Base-by-base conservation (phyloP, 192 early-diverging fungal species). In the Umbelopsis sp. region DNA sequence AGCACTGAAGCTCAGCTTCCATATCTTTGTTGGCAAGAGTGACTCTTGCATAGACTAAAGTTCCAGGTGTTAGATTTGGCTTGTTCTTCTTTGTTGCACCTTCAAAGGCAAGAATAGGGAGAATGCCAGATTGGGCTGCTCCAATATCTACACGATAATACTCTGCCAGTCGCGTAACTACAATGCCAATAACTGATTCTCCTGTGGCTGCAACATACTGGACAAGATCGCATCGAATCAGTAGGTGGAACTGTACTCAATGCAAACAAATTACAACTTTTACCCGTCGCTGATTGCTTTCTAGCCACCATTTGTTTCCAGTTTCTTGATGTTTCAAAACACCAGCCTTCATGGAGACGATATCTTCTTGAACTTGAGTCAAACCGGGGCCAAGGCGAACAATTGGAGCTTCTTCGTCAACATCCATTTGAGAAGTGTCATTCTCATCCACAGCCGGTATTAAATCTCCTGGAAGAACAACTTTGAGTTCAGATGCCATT, bases 1-100 rank as follows among this genome's bases (percentile, higher is more conserved):
- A 76, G 82, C 98, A 99, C 70, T 96, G 93, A 17, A 99, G 75
- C 71, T 99, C 98, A 11, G 98, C 94, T 45, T 99, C 97, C 95
- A 99, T 97, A 80, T 98, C 94, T 71, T 88, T 91, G 82, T 97
- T 94, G 31, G 98, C 97, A 38, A 96, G 77, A 9, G 85, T 74
- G 4, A 99, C 86, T 32, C 94, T 87, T 17, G 88, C 95, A 72
- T 96, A 99, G 3, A 99, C 87, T 10, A 94, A 74, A 21, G 89
- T 75, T 12, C 93, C 94, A 16, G 92, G 76, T 79, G 86, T 84
- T 56, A 97, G 73, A 62, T 91, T 93, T 34, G 98, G 98, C 74
- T 87, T 86, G 82, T 96, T 96, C 67, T 93, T 85, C 75, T 94
- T 95, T 6, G 93, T 95, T 1, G 95, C 97, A 22, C 94, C 95